Evolutionary conservation across 192 early-diverging fungal genomes (phyloP).

Genomic region (Obelidium mucronatum): DNA sequence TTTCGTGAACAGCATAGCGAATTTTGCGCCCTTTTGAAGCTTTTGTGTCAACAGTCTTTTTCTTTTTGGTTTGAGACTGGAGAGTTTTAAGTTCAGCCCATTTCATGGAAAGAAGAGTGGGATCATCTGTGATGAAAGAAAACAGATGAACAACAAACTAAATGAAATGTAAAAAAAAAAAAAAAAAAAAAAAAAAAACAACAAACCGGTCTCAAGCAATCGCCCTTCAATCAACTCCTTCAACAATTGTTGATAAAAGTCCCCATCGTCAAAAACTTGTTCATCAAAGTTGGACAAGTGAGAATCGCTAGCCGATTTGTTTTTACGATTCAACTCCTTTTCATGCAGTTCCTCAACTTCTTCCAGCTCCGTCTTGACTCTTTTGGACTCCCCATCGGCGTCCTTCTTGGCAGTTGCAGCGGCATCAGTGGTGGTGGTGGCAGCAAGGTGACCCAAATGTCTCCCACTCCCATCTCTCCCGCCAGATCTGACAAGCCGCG

Average conservation of each 20-base stretch:
- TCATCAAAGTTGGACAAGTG: conserved; percentile 76
- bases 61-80: conserved; percentile 68
- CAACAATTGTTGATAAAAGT: conserved; percentile 93
- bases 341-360: conserved; percentile 20
- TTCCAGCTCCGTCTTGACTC: conserved; percentile 34
- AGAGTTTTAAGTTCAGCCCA: conserved; percentile 83
- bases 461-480: conserved; percentile 37
- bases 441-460: neutral
- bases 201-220: conserved; percentile 80
- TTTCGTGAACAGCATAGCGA: conserved; percentile 95
- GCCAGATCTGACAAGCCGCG: conserved; percentile 76
- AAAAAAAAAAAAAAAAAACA: neutral
- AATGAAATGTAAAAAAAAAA: conserved; percentile 7
- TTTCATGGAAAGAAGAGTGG: conserved; percentile 78
- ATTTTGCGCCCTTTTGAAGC: conserved; percentile 92
- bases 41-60: conserved; percentile 84
- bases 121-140: conserved; percentile 69
- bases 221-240: conserved; percentile 95
- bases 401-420: conserved; percentile 29
- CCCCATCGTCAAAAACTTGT: conserved; percentile 95
- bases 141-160: neutral
- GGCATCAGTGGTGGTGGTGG: conserved; percentile 19
- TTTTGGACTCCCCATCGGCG: conserved; percentile 12
- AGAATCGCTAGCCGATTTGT: conserved; percentile 50
- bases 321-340: conserved; percentile 14